A percentile compares a stretch with the other conserved stretches of the same genome.
Evolutionary conservation across 805 yeast genomes (phyloP).

Genomic region (Blastobotrys parvus): DNA sequence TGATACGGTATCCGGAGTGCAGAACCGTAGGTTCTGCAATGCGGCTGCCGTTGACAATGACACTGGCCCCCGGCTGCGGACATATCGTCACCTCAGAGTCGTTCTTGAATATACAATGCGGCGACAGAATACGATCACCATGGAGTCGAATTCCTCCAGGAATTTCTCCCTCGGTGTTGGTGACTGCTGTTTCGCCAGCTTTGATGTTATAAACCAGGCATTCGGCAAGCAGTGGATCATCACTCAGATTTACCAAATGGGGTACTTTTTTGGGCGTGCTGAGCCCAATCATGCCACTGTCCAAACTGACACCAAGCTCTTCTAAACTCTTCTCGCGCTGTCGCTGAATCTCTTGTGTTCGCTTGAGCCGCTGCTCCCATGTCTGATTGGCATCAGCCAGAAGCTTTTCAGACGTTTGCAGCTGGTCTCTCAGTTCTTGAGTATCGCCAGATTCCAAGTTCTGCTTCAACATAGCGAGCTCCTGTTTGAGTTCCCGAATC

Average conservation of each 20-base stretch:
- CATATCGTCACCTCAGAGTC: slow-evolving; percentile 13
- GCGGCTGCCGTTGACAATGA: slow-evolving; percentile 18
- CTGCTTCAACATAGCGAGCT: slow-evolving; percentile 15
- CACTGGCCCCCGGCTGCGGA: slow-evolving; percentile 14
- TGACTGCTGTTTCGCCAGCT: slow-evolving; percentile 20
- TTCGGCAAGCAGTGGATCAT: slow-evolving; percentile 21
- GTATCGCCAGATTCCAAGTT: slow-evolving; percentile 4
- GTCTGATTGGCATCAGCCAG: slow-evolving; percentile 20
- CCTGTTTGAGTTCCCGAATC: slow-evolving; percentile 21
- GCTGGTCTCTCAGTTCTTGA: slow-evolving; percentile 9
- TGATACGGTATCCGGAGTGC: slow-evolving; percentile 20
- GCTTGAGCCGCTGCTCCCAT: slow-evolving; percentile 22
- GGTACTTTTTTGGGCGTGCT: slow-evolving; percentile 22
- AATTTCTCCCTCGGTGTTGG: slow-evolving; percentile 15
- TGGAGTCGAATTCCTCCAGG: slow-evolving; percentile 17
- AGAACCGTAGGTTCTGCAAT: slow-evolving; percentile 10
- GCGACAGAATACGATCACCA: slow-evolving; percentile 15
- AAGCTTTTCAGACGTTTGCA: slow-evolving; percentile 18
- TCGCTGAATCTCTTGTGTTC: slow-evolving; percentile 18
- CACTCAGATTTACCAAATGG: slow-evolving; percentile 22
- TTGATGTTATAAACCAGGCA: slow-evolving; percentile 23
- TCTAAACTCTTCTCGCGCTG: slow-evolving; percentile 22
- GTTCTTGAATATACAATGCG: slow-evolving; percentile 19
- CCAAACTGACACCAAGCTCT: slow-evolving; percentile 22
- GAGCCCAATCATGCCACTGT: slow-evolving; percentile 19